Conservation (phyloP, 1,139 yeast species). For the Zygoascus meyerae region DNA sequence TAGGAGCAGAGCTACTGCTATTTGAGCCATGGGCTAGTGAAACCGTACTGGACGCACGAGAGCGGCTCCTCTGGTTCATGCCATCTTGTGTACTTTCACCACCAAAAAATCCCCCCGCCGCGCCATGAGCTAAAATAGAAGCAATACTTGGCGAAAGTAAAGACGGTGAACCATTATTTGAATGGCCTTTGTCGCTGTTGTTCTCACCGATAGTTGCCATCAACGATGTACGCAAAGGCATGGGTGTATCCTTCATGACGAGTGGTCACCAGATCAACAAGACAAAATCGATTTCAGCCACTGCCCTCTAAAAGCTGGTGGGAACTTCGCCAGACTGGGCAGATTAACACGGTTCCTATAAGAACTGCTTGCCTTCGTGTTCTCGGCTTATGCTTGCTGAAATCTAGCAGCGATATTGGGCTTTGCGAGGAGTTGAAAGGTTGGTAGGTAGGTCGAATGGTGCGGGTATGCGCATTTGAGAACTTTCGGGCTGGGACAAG, state of each 20-base stretch:
- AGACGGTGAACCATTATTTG: not conserved
- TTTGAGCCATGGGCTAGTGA: not conserved
- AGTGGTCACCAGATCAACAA: too few species aligned
- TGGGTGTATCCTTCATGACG: slow-evolving; percentile 1
- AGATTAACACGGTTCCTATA: too few species aligned
- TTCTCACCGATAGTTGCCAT: slow-evolving; percentile 2
- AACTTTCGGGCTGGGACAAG: too few species aligned
- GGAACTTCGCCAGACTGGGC: too few species aligned
- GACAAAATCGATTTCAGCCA: too few species aligned
- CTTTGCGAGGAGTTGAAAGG: too few species aligned
- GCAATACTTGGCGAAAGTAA: slow-evolving; percentile 4
- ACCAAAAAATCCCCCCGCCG: not conserved
- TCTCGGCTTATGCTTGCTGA: too few species aligned
- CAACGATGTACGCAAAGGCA: not conserved
- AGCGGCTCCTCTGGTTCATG: not conserved
- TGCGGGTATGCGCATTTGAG: too few species aligned
- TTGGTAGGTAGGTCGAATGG: too few species aligned
- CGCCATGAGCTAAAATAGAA: not conserved
- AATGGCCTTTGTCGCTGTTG: not conserved
- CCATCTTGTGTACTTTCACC: not conserved
- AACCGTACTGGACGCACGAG: slow-evolving; percentile 1
- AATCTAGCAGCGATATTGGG: too few species aligned
- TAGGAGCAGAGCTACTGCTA: slow-evolving; percentile 1
- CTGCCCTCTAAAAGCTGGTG: too few species aligned
- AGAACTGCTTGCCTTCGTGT: too few species aligned